phyloP scores from a whole-genome alignment of 192 early-diverging fungal genomes.

The Coemansia pectinata region DNA sequence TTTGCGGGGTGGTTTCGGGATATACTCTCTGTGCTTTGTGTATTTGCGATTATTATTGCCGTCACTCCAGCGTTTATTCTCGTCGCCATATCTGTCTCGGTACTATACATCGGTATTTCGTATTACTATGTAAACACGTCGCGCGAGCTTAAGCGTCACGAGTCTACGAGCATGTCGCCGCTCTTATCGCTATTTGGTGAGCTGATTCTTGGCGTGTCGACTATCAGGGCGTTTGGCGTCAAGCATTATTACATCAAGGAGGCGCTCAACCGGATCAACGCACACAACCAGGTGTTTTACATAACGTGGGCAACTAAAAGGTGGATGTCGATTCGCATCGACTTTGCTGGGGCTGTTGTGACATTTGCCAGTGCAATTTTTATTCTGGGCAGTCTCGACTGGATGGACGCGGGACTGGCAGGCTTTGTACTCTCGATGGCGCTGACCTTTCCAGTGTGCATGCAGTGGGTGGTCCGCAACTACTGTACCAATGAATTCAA shows the following conservation, averaged over 20 bases:
- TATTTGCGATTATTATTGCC: constrained; percentile 62
- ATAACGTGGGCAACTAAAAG: constrained; percentile 88
- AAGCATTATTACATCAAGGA: constrained; percentile 73
- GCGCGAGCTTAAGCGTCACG: constrained; percentile 88
- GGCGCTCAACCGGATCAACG: constrained; percentile 65
- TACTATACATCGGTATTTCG: constrained; percentile 63
- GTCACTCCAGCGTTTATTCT: constrained; percentile 78
- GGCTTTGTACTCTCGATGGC: constrained; percentile 86
- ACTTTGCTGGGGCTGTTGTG: constrained; percentile 73
- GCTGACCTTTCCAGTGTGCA: constrained; percentile 75
- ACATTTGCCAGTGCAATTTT: constrained; percentile 68
- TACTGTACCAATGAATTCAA: constrained; percentile 84
- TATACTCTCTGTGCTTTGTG: constrained; percentile 35
- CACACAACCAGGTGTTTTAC: constrained; percentile 83
- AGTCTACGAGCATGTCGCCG: constrained; percentile 73
- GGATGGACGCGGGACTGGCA: constrained; percentile 82
- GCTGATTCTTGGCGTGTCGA: constrained; percentile 72
- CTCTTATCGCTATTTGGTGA: constrained; percentile 84
- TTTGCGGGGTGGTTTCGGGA: constrained; percentile 34
- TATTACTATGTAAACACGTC: constrained; percentile 72
- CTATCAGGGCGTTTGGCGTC: constrained; percentile 85
- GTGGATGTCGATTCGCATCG: constrained; percentile 82
- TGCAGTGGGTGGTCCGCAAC: constrained; percentile 80
- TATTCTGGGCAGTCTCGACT: constrained; percentile 58
- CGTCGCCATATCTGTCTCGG: constrained; percentile 51